These are phyloP conservation scores for Solanum habrochaites DNA, from an alignment of 257 asterid species.

Conservation along the genomic window DNA sequence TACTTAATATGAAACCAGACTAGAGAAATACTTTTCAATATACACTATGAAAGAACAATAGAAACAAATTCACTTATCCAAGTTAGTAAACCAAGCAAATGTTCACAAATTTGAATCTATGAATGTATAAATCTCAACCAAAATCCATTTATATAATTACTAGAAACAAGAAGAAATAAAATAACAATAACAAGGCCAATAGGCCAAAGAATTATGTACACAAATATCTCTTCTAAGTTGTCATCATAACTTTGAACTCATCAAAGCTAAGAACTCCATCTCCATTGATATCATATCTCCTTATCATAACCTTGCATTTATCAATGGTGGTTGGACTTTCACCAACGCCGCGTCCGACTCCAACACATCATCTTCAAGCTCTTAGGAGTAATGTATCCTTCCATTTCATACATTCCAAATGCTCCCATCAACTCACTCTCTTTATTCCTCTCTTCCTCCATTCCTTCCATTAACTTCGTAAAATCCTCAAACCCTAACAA, in stretches of 20 bases:
- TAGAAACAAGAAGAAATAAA: background rate
- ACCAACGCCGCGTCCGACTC: slow-evolving; percentile 41
- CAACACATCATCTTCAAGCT: slow-evolving; percentile 49
- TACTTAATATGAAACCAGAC: background rate
- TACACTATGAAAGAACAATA: background rate
- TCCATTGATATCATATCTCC: slow-evolving; percentile 31
- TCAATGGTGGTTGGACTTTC: slow-evolving; percentile 24
- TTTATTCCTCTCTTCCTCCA: slow-evolving; percentile 33
- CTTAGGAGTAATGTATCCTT: slow-evolving; percentile 46
- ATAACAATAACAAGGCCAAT: background rate
- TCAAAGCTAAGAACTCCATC: slow-evolving; percentile 50
- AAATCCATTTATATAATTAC: background rate
- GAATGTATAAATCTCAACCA: background rate
- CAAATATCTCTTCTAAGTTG: background rate
- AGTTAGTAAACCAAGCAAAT: background rate
- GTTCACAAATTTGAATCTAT: background rate
- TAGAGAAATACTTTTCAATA: background rate
- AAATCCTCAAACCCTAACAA: slow-evolving; percentile 44
- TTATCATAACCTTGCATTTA: slow-evolving; percentile 39
- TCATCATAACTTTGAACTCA: slow-evolving; percentile 55
- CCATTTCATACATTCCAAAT: slow-evolving; percentile 47
- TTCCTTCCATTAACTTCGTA: slow-evolving; percentile 28
- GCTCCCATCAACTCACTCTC: slow-evolving; percentile 31
- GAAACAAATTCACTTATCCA: background rate
- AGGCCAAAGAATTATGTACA: background rate